Evolutionary conservation across 2,329 filamentous ascomycete species (phyloP).

Genomic region (Clonostachys sp.): DNA sequence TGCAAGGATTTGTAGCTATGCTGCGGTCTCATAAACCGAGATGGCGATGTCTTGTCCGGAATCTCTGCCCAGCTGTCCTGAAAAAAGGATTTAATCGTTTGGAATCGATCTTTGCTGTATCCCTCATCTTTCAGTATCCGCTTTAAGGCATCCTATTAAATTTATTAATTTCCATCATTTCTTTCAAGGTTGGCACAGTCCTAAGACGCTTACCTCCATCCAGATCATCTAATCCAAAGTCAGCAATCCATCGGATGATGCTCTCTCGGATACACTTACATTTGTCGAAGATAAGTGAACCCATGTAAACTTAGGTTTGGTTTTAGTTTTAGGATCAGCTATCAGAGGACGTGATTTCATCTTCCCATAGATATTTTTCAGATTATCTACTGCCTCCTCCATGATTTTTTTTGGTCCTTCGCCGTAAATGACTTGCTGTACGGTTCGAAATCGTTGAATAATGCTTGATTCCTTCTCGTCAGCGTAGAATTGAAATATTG

Average conservation of each 20-base stretch:
- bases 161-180: neutral
- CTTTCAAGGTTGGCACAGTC: neutral
- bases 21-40: neutral
- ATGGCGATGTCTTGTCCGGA: neutral
- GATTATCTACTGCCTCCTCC: neutral
- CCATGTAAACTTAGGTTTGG: neutral
- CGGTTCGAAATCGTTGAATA: neutral
- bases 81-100: neutral
- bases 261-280: neutral
- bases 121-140: neutral
- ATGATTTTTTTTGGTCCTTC: neutral
- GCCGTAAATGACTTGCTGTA: neutral
- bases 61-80: neutral
- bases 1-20: too few relatives aligned
- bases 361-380: neutral
- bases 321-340: neutral
- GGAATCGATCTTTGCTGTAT: neutral
- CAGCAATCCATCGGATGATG: neutral
- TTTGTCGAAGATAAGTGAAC: neutral
- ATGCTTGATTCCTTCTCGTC: too few relatives aligned
- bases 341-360: neutral
- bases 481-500: too few relatives aligned
- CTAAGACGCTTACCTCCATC: neutral
- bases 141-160: neutral
- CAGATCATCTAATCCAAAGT: neutral